Base-by-base conservation (phyloP, 768 basidiomycete genomes). In the Gyrodon lividus region DNA sequence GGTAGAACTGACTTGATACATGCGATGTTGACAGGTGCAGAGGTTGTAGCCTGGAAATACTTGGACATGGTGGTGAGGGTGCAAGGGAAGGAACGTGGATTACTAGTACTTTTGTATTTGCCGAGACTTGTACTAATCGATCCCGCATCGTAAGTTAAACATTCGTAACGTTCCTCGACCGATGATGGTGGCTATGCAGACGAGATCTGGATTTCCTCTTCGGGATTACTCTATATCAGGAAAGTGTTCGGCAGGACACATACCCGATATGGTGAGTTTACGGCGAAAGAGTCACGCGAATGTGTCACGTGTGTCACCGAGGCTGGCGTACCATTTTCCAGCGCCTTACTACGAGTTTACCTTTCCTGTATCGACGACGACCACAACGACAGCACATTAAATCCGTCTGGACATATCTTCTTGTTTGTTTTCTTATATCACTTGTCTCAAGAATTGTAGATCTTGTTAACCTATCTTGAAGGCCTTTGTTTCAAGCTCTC, bases 21-120 rank as follows among this genome's bases (percentile, higher is more conserved):
- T n/a, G 94, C 94, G 63, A 98, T 98, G 72, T 98, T 98, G 51
- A 98, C 93, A 4, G 94, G 94, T 0, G 94, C 94, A 55, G 93
- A 89, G 0, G 85, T 83, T 13, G 94, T 97, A 7, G 92, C 93
- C 74, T 92, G 84, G 75, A 58, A 63, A 13, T 82, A 84, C 59
- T 82, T 60, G 54, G 82, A 59, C 83, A 86, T 86, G 70, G 57
- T 58, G 60, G 53, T 59, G 60, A 64, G 40, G 47, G 37, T 22
- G 42, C 28, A 43, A 44, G 30, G 44, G 12, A 46, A 35, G 42
- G 37, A 43, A 58, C 48, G 59, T 50, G 22, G 8, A 9, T 20
- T 19, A 57, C 54, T n/a, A n/a, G n/a, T n/a, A n/a, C n/a, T n/a
- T n/a, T n/a, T 55, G 53, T 33, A 20, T 35, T 16, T 17, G 7